Percentiles rank a stretch among this genome's conserved stretches.
phyloP scores from a whole-genome alignment of 2,329 filamentous ascomycete genomes.

The Calonectria hawksworthii region DNA sequence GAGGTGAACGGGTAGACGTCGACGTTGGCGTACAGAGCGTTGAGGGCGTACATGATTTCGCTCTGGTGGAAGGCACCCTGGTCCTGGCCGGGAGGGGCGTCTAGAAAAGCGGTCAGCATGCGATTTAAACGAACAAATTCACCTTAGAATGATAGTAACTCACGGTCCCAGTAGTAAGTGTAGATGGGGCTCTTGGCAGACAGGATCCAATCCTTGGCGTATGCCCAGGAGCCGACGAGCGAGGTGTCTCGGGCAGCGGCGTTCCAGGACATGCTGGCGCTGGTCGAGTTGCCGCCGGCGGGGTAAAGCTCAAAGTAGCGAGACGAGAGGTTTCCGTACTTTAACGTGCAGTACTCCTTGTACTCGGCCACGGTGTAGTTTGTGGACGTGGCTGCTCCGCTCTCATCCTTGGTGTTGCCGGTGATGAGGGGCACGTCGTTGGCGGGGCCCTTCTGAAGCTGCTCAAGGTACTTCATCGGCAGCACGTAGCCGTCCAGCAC shows the following conservation, averaged over 20 bases:
- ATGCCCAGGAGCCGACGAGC: constrained; percentile 1
- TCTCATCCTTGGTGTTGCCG: constrained; percentile 29
- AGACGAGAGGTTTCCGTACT: constrained; percentile 8
- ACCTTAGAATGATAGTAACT: not conserved
- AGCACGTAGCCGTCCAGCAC: constrained; percentile 22
- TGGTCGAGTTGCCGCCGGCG: not conserved
- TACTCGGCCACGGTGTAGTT: constrained; percentile 23
- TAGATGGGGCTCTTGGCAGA: not conserved
- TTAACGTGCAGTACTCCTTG: constrained; percentile 8
- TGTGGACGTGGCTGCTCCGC: not conserved
- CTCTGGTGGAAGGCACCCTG: constrained; percentile 17
- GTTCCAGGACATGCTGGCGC: constrained; percentile 6
- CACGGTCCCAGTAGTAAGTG: constrained; percentile 21
- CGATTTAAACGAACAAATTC: not conserved
- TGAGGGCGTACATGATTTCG: constrained; percentile 18
- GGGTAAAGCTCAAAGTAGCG: constrained; percentile 14
- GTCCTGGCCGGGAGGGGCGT: constrained; percentile 13
- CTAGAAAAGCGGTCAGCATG: not conserved
- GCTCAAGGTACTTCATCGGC: constrained; percentile 22
- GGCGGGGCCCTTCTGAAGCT: constrained; percentile 20
- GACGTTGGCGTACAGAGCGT: constrained; percentile 13
- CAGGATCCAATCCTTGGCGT: constrained; percentile 6
- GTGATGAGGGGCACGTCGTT: constrained; percentile 30
- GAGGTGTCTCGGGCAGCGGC: constrained; percentile 1
- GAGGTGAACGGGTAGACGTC: not conserved